Base-by-base conservation (phyloP, 441 rosid genomes). In the Jatropha podagrica region DNA sequence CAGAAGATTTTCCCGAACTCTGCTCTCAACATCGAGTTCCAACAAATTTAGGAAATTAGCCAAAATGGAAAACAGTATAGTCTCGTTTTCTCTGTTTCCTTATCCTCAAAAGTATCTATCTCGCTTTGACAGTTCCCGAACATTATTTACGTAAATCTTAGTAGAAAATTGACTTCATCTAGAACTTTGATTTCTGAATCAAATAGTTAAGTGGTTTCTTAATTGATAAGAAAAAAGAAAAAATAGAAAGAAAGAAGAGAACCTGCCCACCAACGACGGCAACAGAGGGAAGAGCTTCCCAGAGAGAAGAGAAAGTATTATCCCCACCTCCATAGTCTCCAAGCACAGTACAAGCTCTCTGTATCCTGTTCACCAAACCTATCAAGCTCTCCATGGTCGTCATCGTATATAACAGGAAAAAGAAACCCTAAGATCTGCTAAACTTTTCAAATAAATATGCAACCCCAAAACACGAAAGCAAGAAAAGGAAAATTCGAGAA, bases 201-300 rank as follows among this genome's bases (percentile, higher is more conserved):
- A 5, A 62, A 59, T 2, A 62, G 1, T 12, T 32, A 44, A 44
- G 48, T n/a, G 60, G 40, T 59, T 59, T 26, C 17, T 38, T 9
- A 74, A 48, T 12, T 20, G 6, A 48, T 26, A 37, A 55, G n/a
- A 61, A 37, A 37, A 23, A 72, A 73, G 18, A 14, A 59, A 15
- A 59, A 37, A 20, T 8, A 49, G 62, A n/a, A 63, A 69, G 20
- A 69, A 62, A 65, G 27, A 41, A 40, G 51, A n/a, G 41, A 74
- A 92, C 97, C 94, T 92, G 98, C 40, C 98, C 98, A 15, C 98
- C 98, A 56, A 94, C 97, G 75, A 94, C 98, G 56, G 94, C 98
- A 0, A 94, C 97, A n/a, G 97, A 71, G 27, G 98, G 98, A 77
- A 94, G 98, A 73, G 98, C 89, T 83, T 89, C 97, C 98, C 98